Base-by-base conservation (phyloP, 768 basidiomycete genomes). In the Calocybe cyanea region DNA sequence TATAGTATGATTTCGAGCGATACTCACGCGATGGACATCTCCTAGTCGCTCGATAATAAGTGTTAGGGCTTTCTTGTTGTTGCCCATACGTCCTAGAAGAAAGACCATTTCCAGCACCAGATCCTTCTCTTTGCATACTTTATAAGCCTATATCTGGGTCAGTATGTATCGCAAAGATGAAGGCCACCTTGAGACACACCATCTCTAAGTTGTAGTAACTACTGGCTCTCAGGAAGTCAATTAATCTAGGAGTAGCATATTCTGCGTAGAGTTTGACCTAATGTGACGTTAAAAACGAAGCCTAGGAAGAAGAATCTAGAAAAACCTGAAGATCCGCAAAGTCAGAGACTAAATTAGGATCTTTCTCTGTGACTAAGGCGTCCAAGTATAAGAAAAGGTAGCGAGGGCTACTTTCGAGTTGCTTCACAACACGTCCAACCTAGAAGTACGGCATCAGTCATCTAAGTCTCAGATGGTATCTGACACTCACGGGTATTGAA, bases 71-170 rank as follows among this genome's bases (percentile, higher is more conserved):
- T 91, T 77, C 72, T 93, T 95, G 65, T 96, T 96, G 65, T 97
- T 91, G 7, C 96, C 96, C 94, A 98, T 97, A 21, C 91, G 80
- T 0, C 95, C 96, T 1, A 98, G 80, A 0, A 98, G 75, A 68
- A 95, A 99, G 14, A 99, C 95, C 92, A 96, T 95, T 67, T 98
- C 96, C 0, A 82, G 82, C 0, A 99, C 93, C 21, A 92, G 73
- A 59, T 94, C 92, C 17, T 83, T 80, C 41, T 83, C 80, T 57
- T 83, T 81, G 62, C 93, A 97, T 18, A 92, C 81, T 38, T 76
- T 71, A 61, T 92, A 97, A 13, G 94, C 94, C 87, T 93, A 20
- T 2, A 20, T 49, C 5, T 2, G 4, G 9, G 39, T 46, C 40
- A 52, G 18, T 19, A 40, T 15, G 11, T 18, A 18, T 18, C 13